These are phyloP conservation scores for Carallia pectinifolia DNA, from an alignment of 345 rosid genomes.

Conservation along the genomic window DNA sequence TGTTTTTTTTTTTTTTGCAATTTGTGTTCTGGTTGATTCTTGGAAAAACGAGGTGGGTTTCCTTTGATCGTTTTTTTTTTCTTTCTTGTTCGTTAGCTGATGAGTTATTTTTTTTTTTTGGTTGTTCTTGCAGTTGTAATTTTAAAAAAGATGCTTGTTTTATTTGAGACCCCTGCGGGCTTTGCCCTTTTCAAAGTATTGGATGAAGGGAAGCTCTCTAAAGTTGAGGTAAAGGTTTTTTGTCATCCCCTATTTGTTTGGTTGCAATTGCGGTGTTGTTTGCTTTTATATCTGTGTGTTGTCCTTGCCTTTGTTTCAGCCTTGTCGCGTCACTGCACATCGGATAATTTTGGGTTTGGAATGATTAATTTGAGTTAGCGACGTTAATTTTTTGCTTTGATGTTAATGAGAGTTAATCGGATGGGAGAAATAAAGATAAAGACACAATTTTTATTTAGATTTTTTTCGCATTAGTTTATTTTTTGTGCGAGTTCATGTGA, in stretches of 20 bases:
- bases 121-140: background rate
- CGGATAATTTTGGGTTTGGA: no score
- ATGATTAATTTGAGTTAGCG: no score
- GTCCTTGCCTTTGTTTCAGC: no score
- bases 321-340: no score
- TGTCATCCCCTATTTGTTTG: background rate
- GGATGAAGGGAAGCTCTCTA: conserved; percentile 60
- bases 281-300: no score
- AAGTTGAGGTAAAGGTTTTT: conserved; percentile 46
- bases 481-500: background rate
- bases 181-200: conserved; percentile 58
- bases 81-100: background rate
- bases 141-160: conserved; percentile 42
- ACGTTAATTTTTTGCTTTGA: no score
- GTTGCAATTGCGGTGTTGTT: no score
- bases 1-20: no score
- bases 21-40: background rate
- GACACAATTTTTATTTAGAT: background rate
- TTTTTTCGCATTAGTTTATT: background rate
- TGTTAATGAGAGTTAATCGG: no score
- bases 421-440: no score
- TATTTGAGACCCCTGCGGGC: conserved; percentile 69
- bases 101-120: background rate
- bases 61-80: background rate
- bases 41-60: background rate